phyloP scores from a whole-genome alignment of 345 rosid species.

The Gossypium ekmanianum region DNA sequence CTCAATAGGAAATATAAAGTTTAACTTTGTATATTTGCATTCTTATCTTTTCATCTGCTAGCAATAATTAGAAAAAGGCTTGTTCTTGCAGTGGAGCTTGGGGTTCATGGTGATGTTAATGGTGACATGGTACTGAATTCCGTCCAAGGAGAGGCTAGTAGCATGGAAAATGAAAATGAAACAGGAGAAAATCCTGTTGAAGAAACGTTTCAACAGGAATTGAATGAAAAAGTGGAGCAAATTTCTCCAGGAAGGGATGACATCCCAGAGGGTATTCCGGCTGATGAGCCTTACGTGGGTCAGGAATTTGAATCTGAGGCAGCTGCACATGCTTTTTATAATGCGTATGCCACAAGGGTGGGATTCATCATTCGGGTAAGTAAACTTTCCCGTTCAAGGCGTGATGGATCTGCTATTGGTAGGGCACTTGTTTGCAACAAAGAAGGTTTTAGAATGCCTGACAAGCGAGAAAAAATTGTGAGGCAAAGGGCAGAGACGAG shows the following conservation, averaged over 20 bases:
- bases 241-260: slow-evolving; percentile 30
- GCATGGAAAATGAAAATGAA: slow-evolving; percentile 43
- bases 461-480: slow-evolving; percentile 86
- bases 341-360: slow-evolving; percentile 71
- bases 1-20: not conserved
- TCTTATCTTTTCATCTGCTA: not conserved
- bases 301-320: slow-evolving; percentile 94
- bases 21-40: slow-evolving; percentile 6
- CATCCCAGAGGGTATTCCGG: slow-evolving; percentile 35
- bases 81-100: slow-evolving; percentile 72
- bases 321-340: slow-evolving; percentile 93
- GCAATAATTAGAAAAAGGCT: slow-evolving; percentile 3
- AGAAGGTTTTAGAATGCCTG: slow-evolving; percentile 91
- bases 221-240: slow-evolving; percentile 48
- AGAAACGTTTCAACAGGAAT: slow-evolving; percentile 33
- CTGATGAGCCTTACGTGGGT: slow-evolving; percentile 81
- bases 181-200: slow-evolving; percentile 43
- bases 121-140: slow-evolving; percentile 40
- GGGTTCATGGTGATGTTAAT: slow-evolving; percentile 50
- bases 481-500: slow-evolving; percentile 97
- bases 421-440: slow-evolving; percentile 96
- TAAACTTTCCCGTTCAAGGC: slow-evolving; percentile 92
- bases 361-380: slow-evolving; percentile 96
- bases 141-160: slow-evolving; percentile 42
- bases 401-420: slow-evolving; percentile 92